Base-by-base conservation (phyloP, 1,139 yeast genomes). In the Suhomyces choctaworum region DNA sequence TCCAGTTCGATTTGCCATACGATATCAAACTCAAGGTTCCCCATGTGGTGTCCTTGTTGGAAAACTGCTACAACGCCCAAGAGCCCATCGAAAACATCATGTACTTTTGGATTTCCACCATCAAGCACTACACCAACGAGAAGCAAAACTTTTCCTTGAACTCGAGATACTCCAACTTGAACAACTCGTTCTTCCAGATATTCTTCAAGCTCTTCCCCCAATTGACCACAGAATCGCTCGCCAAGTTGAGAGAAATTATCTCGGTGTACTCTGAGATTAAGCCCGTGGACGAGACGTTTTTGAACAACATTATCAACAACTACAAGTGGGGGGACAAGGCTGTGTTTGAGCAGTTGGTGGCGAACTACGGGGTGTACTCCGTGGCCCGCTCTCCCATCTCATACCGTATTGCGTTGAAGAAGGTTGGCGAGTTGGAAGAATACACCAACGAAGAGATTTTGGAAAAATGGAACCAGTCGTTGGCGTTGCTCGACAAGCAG, bases 281-380 rank as follows among this genome's bases (percentile, higher is more conserved):
- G 52, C 66, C 76, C 14, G 67, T 80, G 39, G 89, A 83, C 57
- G 88, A 86, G 56, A 79, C 86, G 3, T 84, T 89, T 52, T 75
- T 88, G 57, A 89, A 89, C 60, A 84, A 88, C 20, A 68, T 87
- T 35, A 69, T 88, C 39, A 76, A 89, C 25, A 81, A 82, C 50
- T 78, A 79, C 34, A 62, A 70, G 39, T 87, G 96, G 95, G 72
- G 72, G 30, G 83, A 82, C 52, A 72, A 79, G 40, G 66, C 67
- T 16, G 80, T 85, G 14, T 76, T 84, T 40, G 77, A 82, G 47
- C 79, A 78, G 43, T 73, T 88, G 37, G 66, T 82, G 31, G 74
- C 74, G 32, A 76, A 80, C 42, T 88, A 82, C 52, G 75, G 72
- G 8, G 59, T 75, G 16, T 81, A 79, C 54, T 65, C 75, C 32